Evolutionary conservation across 1,284 basidiomycete species (phyloP).

Genomic region (Pisolithus thermaeus): DNA sequence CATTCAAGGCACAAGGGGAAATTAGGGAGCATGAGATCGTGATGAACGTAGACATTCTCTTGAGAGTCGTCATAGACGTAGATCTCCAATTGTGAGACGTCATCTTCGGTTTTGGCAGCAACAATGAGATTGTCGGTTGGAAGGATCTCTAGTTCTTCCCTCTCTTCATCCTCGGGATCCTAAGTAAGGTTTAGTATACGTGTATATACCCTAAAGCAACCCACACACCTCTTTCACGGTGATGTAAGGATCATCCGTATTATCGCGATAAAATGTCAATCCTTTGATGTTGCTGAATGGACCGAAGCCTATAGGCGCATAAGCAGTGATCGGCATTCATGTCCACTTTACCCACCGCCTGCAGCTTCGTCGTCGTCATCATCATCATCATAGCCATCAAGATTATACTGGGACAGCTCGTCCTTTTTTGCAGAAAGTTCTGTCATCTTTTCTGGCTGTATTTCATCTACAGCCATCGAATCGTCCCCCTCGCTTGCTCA

Average conservation of each 20-base stretch:
- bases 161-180: constrained; percentile 80
- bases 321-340: constrained; percentile 3
- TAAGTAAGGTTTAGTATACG: constrained; percentile 21
- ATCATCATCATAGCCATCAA: constrained; percentile 96
- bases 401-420: constrained; percentile 86
- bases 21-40: constrained; percentile 96
- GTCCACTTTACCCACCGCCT: constrained; percentile 23
- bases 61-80: constrained; percentile 91
- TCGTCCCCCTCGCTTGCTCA: constrained; percentile 46
- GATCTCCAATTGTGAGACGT: constrained; percentile 93
- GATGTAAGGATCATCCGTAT: constrained; percentile 95
- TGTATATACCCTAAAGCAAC: not conserved
- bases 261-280: constrained; percentile 85
- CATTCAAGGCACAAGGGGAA: constrained; percentile 99
- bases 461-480: constrained; percentile 63
- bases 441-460: constrained; percentile 14
- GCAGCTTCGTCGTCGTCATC: constrained; percentile 55
- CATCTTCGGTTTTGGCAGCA: constrained; percentile 93
- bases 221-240: constrained; percentile 83
- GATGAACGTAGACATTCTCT: constrained; percentile 95
- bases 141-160: constrained; percentile 85
- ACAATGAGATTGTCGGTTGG: constrained; percentile 92
- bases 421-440: constrained; percentile 48
- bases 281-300: constrained; percentile 97
- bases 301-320: constrained; percentile 53